Percentiles rank a stretch among this genome's conserved stretches.
Evolutionary conservation across 176 grass and related monocot species (phyloP).

Genomic region (Hordeum vulgare): DNA sequence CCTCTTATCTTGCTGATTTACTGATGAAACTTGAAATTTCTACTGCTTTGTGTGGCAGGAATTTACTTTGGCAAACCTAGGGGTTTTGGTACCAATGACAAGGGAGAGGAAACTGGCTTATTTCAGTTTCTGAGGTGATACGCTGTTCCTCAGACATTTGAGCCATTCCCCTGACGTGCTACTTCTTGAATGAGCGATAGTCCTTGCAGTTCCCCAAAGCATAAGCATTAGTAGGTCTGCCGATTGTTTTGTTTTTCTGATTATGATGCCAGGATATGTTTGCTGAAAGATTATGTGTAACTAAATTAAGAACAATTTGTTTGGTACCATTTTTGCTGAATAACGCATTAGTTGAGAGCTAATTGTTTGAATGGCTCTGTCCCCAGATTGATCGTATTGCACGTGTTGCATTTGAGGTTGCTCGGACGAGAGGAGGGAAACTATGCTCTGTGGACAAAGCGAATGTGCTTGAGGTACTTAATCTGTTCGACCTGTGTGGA

Average conservation of each 20-base stretch:
- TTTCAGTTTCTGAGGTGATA: slow-evolving; percentile 73
- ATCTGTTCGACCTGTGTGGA: neutral
- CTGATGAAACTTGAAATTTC: neutral
- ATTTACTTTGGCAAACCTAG: slow-evolving; percentile 78
- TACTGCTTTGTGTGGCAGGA: slow-evolving; percentile 3
- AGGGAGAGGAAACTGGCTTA: slow-evolving; percentile 69
- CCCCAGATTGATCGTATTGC: slow-evolving; percentile 77
- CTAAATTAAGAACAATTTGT: neutral
- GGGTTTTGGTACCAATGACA: slow-evolving; percentile 77
- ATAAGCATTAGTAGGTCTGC: neutral
- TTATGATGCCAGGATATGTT: neutral
- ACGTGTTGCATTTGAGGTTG: slow-evolving; percentile 83
- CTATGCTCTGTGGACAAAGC: slow-evolving; percentile 96
- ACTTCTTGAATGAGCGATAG: neutral
- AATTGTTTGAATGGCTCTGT: neutral
- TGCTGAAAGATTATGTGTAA: neutral
- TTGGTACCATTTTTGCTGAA: slow-evolving; percentile 5
- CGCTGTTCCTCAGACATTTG: neutral
- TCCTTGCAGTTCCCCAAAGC: neutral
- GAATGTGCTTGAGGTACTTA: slow-evolving; percentile 79
- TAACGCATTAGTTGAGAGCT: neutral
- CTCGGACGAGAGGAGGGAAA: slow-evolving; percentile 66
- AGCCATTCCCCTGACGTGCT: neutral
- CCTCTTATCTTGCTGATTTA: neutral
- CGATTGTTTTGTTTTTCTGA: neutral